Percentiles rank a stretch among this genome's conserved stretches.
phyloP scores from a whole-genome alignment of 2,329 filamentous ascomycete species.

The Endothia cerciana region DNA sequence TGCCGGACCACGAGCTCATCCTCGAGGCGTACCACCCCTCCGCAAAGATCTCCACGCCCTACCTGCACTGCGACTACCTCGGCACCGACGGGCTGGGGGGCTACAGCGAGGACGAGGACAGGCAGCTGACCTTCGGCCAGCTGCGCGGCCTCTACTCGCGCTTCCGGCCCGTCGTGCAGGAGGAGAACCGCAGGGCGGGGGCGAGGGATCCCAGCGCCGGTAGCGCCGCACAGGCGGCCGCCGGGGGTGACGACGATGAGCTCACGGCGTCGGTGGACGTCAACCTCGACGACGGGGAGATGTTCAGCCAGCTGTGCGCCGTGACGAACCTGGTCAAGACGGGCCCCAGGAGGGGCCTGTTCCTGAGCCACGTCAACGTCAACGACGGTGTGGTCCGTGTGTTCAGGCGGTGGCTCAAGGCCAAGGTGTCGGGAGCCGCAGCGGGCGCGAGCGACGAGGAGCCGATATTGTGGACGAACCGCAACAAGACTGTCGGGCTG shows the following conservation, averaged over 20 bases:
- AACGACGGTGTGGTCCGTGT: constrained; percentile 71
- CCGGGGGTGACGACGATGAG: constrained; percentile 38
- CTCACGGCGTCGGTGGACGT: constrained; percentile 60
- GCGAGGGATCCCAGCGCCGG: constrained; percentile 40
- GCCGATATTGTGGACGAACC: constrained; percentile 70
- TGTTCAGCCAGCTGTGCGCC: constrained; percentile 75
- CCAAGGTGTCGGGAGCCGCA: constrained; percentile 49
- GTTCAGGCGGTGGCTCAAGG: constrained; percentile 72
- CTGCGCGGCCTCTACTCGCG: constrained; percentile 68
- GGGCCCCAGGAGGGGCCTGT: constrained; percentile 62
- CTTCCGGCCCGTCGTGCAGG: constrained; percentile 67
- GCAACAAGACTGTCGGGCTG: constrained; percentile 66
- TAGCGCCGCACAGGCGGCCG: background rate
- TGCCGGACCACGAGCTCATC: constrained; percentile 68
- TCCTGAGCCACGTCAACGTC: constrained; percentile 67
- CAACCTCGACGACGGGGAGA: constrained; percentile 68
- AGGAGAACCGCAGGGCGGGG: constrained; percentile 50
- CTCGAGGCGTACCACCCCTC: constrained; percentile 80
- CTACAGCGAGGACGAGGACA: constrained; percentile 36
- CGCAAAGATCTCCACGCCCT: constrained; percentile 69
- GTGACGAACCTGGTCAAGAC: constrained; percentile 70
- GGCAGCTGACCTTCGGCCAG: constrained; percentile 37
- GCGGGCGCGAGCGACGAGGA: constrained; percentile 31
- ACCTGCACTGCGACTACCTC: constrained; percentile 67
- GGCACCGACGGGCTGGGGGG: constrained; percentile 63